Percentiles rank a stretch among this genome's conserved stretches.
Evolutionary conservation across 345 rosid genomes (phyloP).

Genomic region (Bruguiera gymnorhiza): DNA sequence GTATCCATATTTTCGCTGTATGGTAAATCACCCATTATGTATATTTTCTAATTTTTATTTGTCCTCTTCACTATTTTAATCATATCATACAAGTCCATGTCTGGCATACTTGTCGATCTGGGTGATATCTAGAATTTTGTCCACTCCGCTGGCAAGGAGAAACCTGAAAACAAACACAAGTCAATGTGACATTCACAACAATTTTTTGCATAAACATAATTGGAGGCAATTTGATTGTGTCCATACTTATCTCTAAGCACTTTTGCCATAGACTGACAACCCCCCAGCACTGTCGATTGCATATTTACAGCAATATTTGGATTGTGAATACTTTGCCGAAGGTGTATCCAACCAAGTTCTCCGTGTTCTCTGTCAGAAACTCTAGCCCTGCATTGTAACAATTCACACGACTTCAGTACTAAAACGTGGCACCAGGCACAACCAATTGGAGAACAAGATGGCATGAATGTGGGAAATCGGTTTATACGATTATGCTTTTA

Average conservation of each 20-base stretch:
- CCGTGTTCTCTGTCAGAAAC: conserved; percentile 55
- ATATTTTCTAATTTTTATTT: not conserved
- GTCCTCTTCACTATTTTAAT: not conserved
- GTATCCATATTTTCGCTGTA: no score
- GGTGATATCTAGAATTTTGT: conserved; percentile 52
- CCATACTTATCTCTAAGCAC: conserved; percentile 52
- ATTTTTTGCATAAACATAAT: not conserved
- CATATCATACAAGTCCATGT: conserved; percentile 6
- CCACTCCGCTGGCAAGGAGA: conserved; percentile 57
- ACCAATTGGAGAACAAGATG: no score
- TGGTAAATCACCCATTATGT: not conserved
- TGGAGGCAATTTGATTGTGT: not conserved
- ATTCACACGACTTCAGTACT: not conserved
- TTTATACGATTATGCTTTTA: no score
- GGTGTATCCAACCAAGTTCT: conserved; percentile 72
- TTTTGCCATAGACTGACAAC: conserved; percentile 54
- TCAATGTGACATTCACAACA: no score
- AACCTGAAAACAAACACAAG: conserved; percentile 44
- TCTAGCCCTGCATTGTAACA: conserved; percentile 46
- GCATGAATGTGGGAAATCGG: no score
- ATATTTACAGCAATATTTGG: conserved; percentile 80
- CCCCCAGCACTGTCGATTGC: conserved; percentile 66
- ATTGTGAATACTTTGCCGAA: conserved; percentile 92
- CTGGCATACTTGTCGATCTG: conserved; percentile 46
- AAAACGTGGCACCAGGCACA: not conserved